These are phyloP conservation scores for Mrakia frigida DNA, from an alignment of 768 basidiomycete genomes.

Conservation along the genomic window DNA sequence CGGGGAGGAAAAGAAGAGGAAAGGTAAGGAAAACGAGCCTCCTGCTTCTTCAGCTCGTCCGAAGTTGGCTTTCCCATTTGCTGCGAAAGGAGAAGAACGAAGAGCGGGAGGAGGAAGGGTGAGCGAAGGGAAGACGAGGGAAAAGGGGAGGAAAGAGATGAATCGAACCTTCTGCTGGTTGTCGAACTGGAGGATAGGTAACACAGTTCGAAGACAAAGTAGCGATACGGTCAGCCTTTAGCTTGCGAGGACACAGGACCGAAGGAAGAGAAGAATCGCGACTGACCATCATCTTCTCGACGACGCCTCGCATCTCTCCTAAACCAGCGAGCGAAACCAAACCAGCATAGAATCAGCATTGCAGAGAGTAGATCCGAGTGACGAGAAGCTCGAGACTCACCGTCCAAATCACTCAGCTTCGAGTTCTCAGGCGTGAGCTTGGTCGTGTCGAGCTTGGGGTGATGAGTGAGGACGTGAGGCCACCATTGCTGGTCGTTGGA, in stretches of 20 bases:
- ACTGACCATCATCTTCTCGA: conserved; percentile 99
- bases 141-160: neutral
- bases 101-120: neutral
- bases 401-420: conserved; percentile 91
- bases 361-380: neutral
- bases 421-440: conserved; percentile 95
- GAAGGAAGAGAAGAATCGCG: conserved; percentile 12
- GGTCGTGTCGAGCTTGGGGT: conserved; percentile 91
- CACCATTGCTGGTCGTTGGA: conserved; percentile 88
- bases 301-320: conserved; percentile 67
- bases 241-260: too few species aligned
- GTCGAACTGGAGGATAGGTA: conserved; percentile 42
- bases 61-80: conserved; percentile 95
- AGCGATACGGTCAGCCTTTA: too few species aligned
- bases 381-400: conserved; percentile 44
- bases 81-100: conserved; percentile 46
- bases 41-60: conserved; percentile 87
- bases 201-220: too few species aligned
- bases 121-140: neutral
- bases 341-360: neutral
- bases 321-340: neutral
- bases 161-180: conserved; percentile 46
- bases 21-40: conserved; percentile 50
- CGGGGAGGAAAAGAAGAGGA: neutral
- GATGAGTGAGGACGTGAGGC: conserved; percentile 91